Evolutionary conservation across 495 filamentous ascomycete genomes (phyloP), one percentile per base, ranked within the genome.

Genomic region (Penicillium egyptiacum): DNA sequence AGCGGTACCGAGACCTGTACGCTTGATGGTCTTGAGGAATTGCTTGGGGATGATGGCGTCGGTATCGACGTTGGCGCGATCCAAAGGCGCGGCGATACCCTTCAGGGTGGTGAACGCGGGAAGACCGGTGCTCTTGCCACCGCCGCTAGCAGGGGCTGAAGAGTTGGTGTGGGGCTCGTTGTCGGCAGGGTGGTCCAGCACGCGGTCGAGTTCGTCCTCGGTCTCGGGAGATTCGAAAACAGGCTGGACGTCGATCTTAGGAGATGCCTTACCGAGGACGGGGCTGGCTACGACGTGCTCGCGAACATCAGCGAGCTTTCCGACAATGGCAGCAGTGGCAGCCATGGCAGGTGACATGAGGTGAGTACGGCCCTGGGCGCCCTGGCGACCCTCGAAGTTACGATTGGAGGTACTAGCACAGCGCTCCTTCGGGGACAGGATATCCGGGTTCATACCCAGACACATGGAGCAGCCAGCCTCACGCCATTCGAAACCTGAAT

Each of bases 401-500:
- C 94, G 90, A 77, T 98, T 98, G 62, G 88, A 93, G 56, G 94
- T 98, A 70, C 86, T 90, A 39, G 94, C 94, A 65, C 94, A 98
- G 55, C 94, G 85, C 77, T 98, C 94, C 67, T 87, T 83, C 43
- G 94, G 94, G 2, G 90, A 85, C n/a, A 98, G 83, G 63, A 98
- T 96, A 73, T 98, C 94, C 0, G 94, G 92, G 79, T 98, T 98
- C 94, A 98, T 98, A 71, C 94, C 94, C 28, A 98, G 83, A 65
- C 94, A 98, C 94, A 98, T 98, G 51, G 88, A 92, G 79, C 94
- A 98, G 43, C 94, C 94, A 56, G 94, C 94, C 80, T 98, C 94
- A 56, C 94, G 83, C 93, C 93, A 98, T 70, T 98, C 94, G 55
- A 97, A 98, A 8, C 94, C 94, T 50, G 94, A 91, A 42, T 96